Percentiles rank a stretch among this genome's conserved stretches.
Conservation (phyloP, 164 flowering plant species). For the Aristolochia contorta region DNA sequence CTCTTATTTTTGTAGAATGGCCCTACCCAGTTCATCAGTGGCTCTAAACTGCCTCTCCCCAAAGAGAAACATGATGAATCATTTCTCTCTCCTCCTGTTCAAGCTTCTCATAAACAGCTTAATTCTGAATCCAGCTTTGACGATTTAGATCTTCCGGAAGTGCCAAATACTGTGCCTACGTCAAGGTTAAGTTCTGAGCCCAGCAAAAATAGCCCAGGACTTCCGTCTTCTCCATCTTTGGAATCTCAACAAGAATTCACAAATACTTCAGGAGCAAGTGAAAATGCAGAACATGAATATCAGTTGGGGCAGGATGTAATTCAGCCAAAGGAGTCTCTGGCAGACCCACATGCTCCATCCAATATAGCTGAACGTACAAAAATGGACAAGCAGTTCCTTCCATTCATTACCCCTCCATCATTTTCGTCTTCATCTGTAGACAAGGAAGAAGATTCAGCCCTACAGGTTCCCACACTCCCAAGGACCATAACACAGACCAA, state of each 20-base stretch:
- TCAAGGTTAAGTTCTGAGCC: constrained; percentile 24
- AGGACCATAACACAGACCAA: constrained; percentile 25
- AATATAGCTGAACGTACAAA: constrained; percentile 6
- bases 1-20: constrained; percentile 51
- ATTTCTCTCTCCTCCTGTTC: constrained; percentile 20
- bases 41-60: constrained; percentile 63
- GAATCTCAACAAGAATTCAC: not conserved
- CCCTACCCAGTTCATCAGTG: constrained; percentile 61
- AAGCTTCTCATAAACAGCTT: constrained; percentile 20
- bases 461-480: not conserved
- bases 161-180: constrained; percentile 44
- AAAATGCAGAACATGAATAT: constrained; percentile 11
- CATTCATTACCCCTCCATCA: constrained; percentile 55
- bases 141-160: constrained; percentile 69
- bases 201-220: constrained; percentile 19
- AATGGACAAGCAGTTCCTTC: constrained; percentile 55
- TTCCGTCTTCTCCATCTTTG: constrained; percentile 8
- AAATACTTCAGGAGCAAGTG: constrained; percentile 6
- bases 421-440: constrained; percentile 24
- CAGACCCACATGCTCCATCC: constrained; percentile 12
- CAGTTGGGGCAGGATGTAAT: constrained; percentile 19
- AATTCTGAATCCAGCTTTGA: constrained; percentile 57
- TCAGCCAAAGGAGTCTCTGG: constrained; percentile 14
- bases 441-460: constrained; percentile 5
- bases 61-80: constrained; percentile 60